These are phyloP conservation scores for Talaromyces thailandensis DNA, from an alignment of 495 filamentous ascomycete species.

Conservation along the genomic window DNA sequence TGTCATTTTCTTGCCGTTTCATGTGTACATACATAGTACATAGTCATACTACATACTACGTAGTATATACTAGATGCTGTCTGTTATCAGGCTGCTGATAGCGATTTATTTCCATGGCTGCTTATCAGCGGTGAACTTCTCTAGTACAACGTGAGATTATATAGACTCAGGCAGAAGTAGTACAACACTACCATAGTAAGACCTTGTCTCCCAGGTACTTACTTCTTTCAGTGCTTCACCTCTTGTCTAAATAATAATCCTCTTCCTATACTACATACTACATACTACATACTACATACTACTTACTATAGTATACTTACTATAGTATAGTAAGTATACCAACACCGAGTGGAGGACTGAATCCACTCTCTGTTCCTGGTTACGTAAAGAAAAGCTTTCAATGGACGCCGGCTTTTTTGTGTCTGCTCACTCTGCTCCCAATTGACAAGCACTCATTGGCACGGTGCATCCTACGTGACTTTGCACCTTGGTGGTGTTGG, in stretches of 20 bases:
- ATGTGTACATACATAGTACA: too few relatives aligned
- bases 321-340: too few relatives aligned
- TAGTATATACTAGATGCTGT: too few relatives aligned
- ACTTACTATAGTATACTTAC: too few relatives aligned
- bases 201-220: too few relatives aligned
- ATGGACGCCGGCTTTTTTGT: slow-evolving; percentile 6
- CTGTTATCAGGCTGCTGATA: not conserved
- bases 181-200: too few relatives aligned
- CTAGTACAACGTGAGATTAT: not conserved
- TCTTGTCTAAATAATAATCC: not conserved
- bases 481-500: slow-evolving; percentile 3
- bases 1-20: not conserved
- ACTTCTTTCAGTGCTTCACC: too few relatives aligned
- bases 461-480: not conserved
- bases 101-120: not conserved
- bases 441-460: not conserved
- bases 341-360: not conserved
- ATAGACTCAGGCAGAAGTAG: too few relatives aligned
- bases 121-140: not conserved
- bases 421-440: slow-evolving; percentile 5
- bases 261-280: not conserved
- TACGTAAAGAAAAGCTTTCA: slow-evolving; percentile 21
- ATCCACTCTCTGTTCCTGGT: slow-evolving; percentile 10
- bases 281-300: too few relatives aligned
- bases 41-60: too few relatives aligned